Evolutionary conservation across 2,329 filamentous ascomycete species (phyloP), one percentile per base, ranked within the genome.

Genomic region (Pseudocercospora fuligena): DNA sequence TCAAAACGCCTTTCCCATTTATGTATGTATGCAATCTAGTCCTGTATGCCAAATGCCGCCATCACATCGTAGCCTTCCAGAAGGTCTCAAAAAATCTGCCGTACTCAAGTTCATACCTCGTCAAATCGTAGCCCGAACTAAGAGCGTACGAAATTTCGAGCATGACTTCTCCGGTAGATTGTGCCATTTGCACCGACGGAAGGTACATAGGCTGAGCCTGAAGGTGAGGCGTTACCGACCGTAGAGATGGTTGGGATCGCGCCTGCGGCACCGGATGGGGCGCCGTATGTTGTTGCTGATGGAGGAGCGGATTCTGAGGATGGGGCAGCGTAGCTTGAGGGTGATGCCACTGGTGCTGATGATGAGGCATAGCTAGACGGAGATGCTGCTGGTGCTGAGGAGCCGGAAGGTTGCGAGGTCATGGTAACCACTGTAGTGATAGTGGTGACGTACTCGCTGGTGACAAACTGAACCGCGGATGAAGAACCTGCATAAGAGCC

Each of bases 361-460:
- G 63, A 29, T 14, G 60, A 23, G 5, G 29, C 61, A 21, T 2
- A 56, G 27, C 8, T 51, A 14, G 40, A 62, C 21, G 40, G 57
- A 47, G 12, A 43, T 46, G 66, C 31, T 6, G 67, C 14, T 47
- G 67, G n/a, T 16, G 64, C 31, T 40, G 62, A 46, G 12, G 54
- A 33, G 19, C 62, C 47, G 3, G 57, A 9, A 56, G 58, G 16
- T 47, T 59, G 19, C 12, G 59, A 14, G 1, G 31, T 16, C 16
- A 72, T 16, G 49, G 67, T 63, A 40, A 70, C 59, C 19, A 72
- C 63, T 1, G 66, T 69, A 27, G 69, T 67, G 49, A 69, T 60
- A 1, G 68, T 72, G 4, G 63, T 67, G 62, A 70, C 29, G 16
- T 60, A 53, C n/a, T 19, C 33, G 43, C 43, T 2, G 43, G 11